Conservation (phyloP, 768 basidiomycete species). For the Lepiota venenata region DNA sequence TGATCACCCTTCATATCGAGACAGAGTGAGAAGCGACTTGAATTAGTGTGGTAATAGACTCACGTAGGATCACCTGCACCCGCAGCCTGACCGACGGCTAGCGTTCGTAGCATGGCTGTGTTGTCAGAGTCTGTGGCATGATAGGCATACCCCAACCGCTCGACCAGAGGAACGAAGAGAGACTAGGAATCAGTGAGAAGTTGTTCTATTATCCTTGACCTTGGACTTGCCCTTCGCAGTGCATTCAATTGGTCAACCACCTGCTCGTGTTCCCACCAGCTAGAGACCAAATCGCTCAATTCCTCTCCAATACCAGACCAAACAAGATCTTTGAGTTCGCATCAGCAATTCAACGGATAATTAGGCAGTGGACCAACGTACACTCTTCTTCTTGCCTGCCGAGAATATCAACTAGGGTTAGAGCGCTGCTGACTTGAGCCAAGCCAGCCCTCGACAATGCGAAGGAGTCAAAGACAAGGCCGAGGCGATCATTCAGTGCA, state of each 20-base stretch:
- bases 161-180: slow-evolving; percentile 75
- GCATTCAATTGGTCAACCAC: slow-evolving; percentile 51
- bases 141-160: slow-evolving; percentile 78
- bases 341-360: background rate
- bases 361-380: slow-evolving; percentile 27
- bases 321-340: slow-evolving; percentile 57
- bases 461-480: slow-evolving; percentile 80
- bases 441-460: slow-evolving; percentile 84
- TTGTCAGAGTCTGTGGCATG: slow-evolving; percentile 62
- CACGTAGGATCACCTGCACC: slow-evolving; percentile 26
- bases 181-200: slow-evolving; percentile 31
- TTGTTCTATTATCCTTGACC: background rate
- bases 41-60: slow-evolving; percentile 1
- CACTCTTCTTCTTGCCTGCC: slow-evolving; percentile 70
- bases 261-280: slow-evolving; percentile 82
- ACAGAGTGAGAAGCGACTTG: slow-evolving; percentile 6
- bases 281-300: slow-evolving; percentile 49
- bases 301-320: slow-evolving; percentile 69
- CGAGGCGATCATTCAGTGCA: slow-evolving; percentile 83
- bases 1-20: slow-evolving; percentile 52
- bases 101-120: slow-evolving; percentile 67
- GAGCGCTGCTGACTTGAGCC: slow-evolving; percentile 67
- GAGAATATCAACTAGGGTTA: slow-evolving; percentile 69
- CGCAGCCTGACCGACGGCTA: slow-evolving; percentile 57
- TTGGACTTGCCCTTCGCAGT: slow-evolving; percentile 52